Evolutionary conservation across 148 eudicot genomes (phyloP).

Genomic region (Vaccinium myrtillus): DNA sequence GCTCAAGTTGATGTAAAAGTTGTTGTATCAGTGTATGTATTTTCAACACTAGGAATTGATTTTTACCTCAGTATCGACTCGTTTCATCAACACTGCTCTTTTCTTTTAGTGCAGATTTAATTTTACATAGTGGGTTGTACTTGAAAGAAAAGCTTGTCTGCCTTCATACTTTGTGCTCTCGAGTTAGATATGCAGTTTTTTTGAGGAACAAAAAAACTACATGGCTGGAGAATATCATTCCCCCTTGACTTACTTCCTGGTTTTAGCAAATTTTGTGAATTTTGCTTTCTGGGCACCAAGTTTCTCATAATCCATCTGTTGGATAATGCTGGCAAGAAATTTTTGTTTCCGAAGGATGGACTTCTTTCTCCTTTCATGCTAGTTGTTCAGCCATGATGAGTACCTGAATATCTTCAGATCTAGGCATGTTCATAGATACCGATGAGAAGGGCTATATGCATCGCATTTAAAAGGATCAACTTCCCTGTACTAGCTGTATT

Average conservation of each 20-base stretch:
- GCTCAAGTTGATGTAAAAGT: conserved; percentile 33
- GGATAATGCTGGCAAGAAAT: background rate
- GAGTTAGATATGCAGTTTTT: background rate
- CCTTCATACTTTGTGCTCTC: background rate
- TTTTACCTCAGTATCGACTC: conserved; percentile 20
- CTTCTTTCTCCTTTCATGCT: background rate
- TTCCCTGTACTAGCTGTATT: background rate
- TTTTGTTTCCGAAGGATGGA: background rate
- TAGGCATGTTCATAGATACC: background rate
- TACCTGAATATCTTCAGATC: background rate
- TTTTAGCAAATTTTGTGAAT: background rate
- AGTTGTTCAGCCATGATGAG: background rate
- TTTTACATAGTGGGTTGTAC: too few relatives aligned
- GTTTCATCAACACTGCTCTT: background rate
- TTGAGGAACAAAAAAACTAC: background rate
- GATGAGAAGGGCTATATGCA: background rate
- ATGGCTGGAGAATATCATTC: background rate
- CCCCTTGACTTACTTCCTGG: background rate
- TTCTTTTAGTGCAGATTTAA: background rate
- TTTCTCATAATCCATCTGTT: background rate
- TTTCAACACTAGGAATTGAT: conserved; percentile 37
- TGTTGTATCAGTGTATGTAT: conserved; percentile 29
- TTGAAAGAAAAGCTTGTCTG: background rate
- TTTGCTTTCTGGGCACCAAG: background rate
- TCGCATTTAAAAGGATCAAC: background rate